Percentiles rank a stretch among this genome's conserved stretches.
phyloP scores from a whole-genome alignment of 1,139 yeast genomes.

The Debaryomycetaceae sp. region DNA sequence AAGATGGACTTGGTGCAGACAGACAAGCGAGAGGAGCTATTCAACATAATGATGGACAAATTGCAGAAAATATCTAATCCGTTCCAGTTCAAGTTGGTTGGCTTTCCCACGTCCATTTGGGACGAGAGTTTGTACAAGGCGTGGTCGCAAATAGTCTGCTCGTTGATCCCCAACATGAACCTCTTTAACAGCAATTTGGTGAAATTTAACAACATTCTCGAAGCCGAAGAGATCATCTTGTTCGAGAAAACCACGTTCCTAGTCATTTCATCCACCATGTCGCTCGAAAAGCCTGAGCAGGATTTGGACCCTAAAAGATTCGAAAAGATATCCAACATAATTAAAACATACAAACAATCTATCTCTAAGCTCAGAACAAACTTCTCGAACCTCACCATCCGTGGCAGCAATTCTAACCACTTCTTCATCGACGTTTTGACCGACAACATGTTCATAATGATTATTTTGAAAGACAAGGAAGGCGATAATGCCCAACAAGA shows the following conservation, averaged over 20 bases:
- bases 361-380: slow-evolving; percentile 84
- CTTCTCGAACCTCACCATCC: slow-evolving; percentile 71
- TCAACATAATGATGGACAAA: slow-evolving; percentile 79
- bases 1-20: slow-evolving; percentile 94
- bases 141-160: slow-evolving; percentile 95
- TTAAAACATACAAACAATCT: slow-evolving; percentile 92
- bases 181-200: slow-evolving; percentile 73
- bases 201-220: slow-evolving; percentile 69
- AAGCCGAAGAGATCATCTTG: slow-evolving; percentile 86
- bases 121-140: slow-evolving; percentile 95
- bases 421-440: slow-evolving; percentile 68
- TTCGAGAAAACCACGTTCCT: slow-evolving; percentile 93
- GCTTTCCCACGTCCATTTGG: slow-evolving; percentile 97
- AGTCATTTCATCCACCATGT: slow-evolving; percentile 74
- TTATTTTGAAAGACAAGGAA: slow-evolving; percentile 47
- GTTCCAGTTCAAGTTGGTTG: slow-evolving; percentile 74
- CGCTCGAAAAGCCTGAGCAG: slow-evolving; percentile 26
- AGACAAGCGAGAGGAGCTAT: slow-evolving; percentile 80
- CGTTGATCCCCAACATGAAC: slow-evolving; percentile 88
- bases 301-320: slow-evolving; percentile 82
- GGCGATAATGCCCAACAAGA: slow-evolving; percentile 47
- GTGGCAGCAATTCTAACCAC: slow-evolving; percentile 69
- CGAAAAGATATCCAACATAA: slow-evolving; percentile 89
- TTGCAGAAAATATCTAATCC: slow-evolving; percentile 74
- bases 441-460: slow-evolving; percentile 73